Base-by-base conservation (phyloP, 148 eudicot genomes). In the Rhododendron molle region DNA sequence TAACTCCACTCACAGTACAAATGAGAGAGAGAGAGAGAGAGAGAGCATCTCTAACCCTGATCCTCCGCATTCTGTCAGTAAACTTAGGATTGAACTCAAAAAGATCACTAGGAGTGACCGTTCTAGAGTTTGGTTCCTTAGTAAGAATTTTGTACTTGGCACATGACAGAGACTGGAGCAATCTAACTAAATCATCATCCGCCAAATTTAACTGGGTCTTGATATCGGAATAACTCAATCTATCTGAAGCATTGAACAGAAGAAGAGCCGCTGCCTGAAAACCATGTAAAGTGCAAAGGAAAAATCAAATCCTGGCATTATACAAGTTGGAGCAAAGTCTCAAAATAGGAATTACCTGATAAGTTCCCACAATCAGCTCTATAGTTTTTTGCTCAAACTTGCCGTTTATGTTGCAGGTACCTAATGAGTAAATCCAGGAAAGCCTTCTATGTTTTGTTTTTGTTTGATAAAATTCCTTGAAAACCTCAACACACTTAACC, bases 361-460 rank as follows among this genome's bases (percentile, higher is more conserved):
- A 91, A 20, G 92, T 91, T 52, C 85, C 86, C 85, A 91, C 80
- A 50, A 86, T 84, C 85, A 91, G 84, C 85, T 91, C 93, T 12
- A 91, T 85, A 28, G 90, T 86, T 81, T 91, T 89, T 23, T 56
- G 46, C 14, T 86, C 93, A 52, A 91, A 91, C 69, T 88, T 89
- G 69, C 91, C 91, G 73, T 85, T 89, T 30, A 91, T 86, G 77
- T 80, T 86, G 84, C 91, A 89, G 36, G 89, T 89, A 30, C 93
- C 91, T 83, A 91, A 83, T 85, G 92, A 91, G 81, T 89, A 91
- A 58, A 89, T 91, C 91, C 91, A 91, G 3, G 92, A 87, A 14
- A 91, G 91, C 85, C 88, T 89, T 81, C 91, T 85, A 50, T 89
- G 91, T 40, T 87, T 89, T 18, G 91, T 85, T 86, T 88, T 91